Evolutionary conservation across 2,329 filamentous ascomycete genomes (phyloP).

Genomic region (Exophiala calicioides): DNA sequence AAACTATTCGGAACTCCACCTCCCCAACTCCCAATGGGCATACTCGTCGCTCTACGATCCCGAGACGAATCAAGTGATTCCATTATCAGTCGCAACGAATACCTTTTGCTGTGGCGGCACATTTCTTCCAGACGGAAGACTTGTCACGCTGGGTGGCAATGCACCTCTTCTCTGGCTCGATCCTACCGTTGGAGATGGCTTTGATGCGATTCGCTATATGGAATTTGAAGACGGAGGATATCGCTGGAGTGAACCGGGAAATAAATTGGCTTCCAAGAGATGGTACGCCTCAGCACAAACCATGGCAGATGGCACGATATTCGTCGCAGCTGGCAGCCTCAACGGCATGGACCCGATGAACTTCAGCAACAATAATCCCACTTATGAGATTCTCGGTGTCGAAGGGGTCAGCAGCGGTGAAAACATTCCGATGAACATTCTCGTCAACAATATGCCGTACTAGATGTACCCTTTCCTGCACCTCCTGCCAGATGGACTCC

Average conservation of each 20-base stretch:
- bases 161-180: slow-evolving; percentile 58
- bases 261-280: slow-evolving; percentile 54
- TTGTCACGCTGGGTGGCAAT: slow-evolving; percentile 60
- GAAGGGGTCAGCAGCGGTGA: slow-evolving; percentile 50
- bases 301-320: slow-evolving; percentile 58
- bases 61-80: slow-evolving; percentile 40
- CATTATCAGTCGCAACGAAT: slow-evolving; percentile 48
- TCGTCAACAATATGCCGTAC: slow-evolving; percentile 61
- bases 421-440: slow-evolving; percentile 55
- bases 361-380: slow-evolving; percentile 62
- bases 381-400: slow-evolving; percentile 60
- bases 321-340: slow-evolving; percentile 62
- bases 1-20: slow-evolving; percentile 60
- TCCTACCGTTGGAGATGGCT: slow-evolving; percentile 60
- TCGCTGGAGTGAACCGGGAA: slow-evolving; percentile 59
- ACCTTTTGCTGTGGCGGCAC: slow-evolving; percentile 63
- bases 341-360: slow-evolving; percentile 60
- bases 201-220: slow-evolving; percentile 59
- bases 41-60: slow-evolving; percentile 64
- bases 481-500: slow-evolving; percentile 56
- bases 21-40: slow-evolving; percentile 57
- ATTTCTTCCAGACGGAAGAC: slow-evolving; percentile 59
- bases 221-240: slow-evolving; percentile 48
- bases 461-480: slow-evolving; percentile 67
- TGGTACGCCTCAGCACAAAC: slow-evolving; percentile 65